Percentiles rank a stretch among this genome's conserved stretches.
phyloP scores from a whole-genome alignment of 2,329 filamentous ascomycete genomes.

The Penicillium sumatraense region DNA sequence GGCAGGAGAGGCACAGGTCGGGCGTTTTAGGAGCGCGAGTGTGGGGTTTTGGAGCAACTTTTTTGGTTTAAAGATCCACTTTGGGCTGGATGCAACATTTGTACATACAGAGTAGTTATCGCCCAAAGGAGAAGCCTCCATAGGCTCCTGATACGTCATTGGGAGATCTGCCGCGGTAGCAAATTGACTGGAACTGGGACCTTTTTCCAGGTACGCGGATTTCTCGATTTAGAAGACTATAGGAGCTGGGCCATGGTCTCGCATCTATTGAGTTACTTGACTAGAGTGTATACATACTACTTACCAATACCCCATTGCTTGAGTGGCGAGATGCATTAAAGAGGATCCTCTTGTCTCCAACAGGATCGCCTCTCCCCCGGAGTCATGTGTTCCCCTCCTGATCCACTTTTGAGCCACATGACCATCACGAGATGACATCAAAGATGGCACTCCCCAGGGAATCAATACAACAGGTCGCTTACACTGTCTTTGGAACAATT shows the following conservation, averaged over 20 bases:
- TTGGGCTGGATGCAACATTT: constrained; percentile 7
- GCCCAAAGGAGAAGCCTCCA: neutral
- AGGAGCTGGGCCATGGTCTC: neutral
- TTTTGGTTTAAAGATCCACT: constrained; percentile 2
- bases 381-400: constrained; percentile 19
- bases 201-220: neutral
- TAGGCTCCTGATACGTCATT: constrained; percentile 16
- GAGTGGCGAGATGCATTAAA: neutral
- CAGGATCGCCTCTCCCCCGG: constrained; percentile 5
- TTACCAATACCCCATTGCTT: neutral
- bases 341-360: neutral
- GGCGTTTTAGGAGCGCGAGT: constrained; percentile 27
- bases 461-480: neutral
- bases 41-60: constrained; percentile 6
- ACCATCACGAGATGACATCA: constrained; percentile 17
- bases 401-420: constrained; percentile 15
- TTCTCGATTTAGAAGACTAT: neutral
- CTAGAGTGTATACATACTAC: too few species aligned
- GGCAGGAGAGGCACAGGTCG: constrained; percentile 15
- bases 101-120: neutral
- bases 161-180: neutral
- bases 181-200: neutral
- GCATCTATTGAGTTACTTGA: too few species aligned
- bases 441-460: neutral
- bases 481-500: too few species aligned